phyloP scores from a whole-genome alignment of 1,284 basidiomycete species.

The Pisolithus thermaeus region DNA sequence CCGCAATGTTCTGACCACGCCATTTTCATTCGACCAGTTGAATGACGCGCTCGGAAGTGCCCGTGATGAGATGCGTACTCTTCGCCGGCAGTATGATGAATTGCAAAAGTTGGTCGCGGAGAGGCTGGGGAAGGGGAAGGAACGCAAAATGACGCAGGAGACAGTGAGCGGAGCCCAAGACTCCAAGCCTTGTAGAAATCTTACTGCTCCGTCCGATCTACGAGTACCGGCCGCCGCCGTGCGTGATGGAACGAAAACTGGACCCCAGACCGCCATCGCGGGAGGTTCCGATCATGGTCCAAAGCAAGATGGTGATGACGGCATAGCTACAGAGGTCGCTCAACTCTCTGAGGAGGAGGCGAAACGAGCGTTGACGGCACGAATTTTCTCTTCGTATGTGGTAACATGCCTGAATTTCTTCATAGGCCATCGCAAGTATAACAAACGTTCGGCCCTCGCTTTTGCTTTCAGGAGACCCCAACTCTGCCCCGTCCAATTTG shows the following conservation, averaged over 20 bases:
- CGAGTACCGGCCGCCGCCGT: neutral
- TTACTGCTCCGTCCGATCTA: neutral
- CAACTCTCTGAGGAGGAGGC: slow-evolving; percentile 18
- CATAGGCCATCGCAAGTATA: neutral
- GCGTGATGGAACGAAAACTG: too few relatives aligned
- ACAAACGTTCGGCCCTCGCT: neutral
- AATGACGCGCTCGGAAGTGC: slow-evolving; percentile 21
- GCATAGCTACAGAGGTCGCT: slow-evolving; percentile 11
- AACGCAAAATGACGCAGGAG: neutral
- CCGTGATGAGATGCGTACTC: slow-evolving; percentile 19
- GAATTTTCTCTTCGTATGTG: slow-evolving; percentile 1
- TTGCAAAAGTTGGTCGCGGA: slow-evolving; percentile 15
- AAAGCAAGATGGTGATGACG: neutral
- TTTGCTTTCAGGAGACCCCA: neutral
- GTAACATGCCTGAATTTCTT: neutral
- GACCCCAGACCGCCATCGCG: neutral
- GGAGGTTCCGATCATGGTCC: neutral
- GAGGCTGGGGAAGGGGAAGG: slow-evolving; percentile 5
- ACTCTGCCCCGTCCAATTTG: neutral
- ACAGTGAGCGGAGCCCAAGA: neutral
- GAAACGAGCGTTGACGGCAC: slow-evolving; percentile 17
- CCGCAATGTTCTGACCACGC: slow-evolving; percentile 1
- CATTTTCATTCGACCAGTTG: slow-evolving; percentile 22
- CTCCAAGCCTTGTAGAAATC: neutral
- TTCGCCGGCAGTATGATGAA: slow-evolving; percentile 21